Evolutionary conservation across 2,329 filamentous ascomycete genomes (phyloP), one percentile per base, ranked within the genome.

Genomic region (Sarocladium strictum): DNA sequence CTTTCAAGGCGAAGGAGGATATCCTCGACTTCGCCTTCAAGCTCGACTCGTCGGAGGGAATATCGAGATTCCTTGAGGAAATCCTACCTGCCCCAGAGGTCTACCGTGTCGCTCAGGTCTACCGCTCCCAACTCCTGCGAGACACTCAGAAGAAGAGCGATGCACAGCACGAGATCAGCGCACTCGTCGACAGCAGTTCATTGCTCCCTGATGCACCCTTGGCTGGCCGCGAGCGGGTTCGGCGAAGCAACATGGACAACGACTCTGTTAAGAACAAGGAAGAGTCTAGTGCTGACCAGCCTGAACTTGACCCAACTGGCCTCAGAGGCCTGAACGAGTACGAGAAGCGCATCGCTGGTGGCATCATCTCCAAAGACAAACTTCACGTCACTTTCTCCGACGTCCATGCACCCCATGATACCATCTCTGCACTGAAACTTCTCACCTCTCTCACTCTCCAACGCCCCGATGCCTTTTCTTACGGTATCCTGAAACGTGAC

Each of bases 391-490:
- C 90, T 0, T 99, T 97, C 65, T 78, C 82, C 23, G 89, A 96
- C 66, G 87, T 99, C 19, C 90, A 96, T 62, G 90, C 87, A 1
- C 85, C 91, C 0, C 71, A 78, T 0, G 90, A 92, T 57, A 96
- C 90, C 2, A 87, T 95, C 27, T 89, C 94, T 21, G 88, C 92
- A 1, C 78, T 99, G 54, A 91, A 93, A 67, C 90, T 90, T 4
- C 79, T 97, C 52, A 99, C 94, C 0, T 90, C 89, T 1, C 76
- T 99, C 17, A 94, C 92, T 0, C 77, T 99, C 4, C 77, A 90
- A 52, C 85, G 93, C 0, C 94, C 94, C 0, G 92, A 97, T 58
- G 93, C 92, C n/a, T 99, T 97, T 71, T 86, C 85, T 11, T 99
- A 99, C 62, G 94, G 94, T 69, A 90, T 99, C 3, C 80, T 99